Base-by-base conservation (phyloP, 345 rosid genomes). In the Mercurialis annua region DNA sequence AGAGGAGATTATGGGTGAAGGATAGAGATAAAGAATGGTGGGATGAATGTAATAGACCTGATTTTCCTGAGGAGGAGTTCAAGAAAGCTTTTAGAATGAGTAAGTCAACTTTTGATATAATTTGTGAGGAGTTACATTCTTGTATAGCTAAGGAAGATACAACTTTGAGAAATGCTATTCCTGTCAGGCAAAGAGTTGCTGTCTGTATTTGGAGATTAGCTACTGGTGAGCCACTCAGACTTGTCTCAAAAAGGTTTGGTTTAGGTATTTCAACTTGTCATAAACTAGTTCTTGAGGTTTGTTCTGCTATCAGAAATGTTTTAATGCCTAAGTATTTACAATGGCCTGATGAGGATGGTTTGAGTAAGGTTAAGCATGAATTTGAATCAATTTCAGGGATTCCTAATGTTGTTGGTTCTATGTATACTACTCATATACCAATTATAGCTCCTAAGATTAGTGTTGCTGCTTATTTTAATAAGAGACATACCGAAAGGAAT, bases 131-230 rank as follows among this genome's bases (percentile, higher is more conserved):
- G 75, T 77, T 92, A 17, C 88, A 83, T 64, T 85, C 98, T 0
- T 89, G 70, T 27, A 88, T 90, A 30, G 96, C 92, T 1, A 92
- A 92, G 64, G 98, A 92, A 73, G 97, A 92, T 71, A 93, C 98
- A 2, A 81, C 96, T 10, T 64, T 93, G 40, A 73, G 98, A 18
- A 86, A 75, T 77, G 98, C 98, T 2, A 90, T 93, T 63, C 98
- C 98, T 1, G 98, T 90, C 53, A 74, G 86, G 69, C 98, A 93
- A 57, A 78, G 98, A 52, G 97, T 93, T 26, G 98, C 98, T 15
- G 98, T 90, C 24, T 93, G 98, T 34, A 72, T 93, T 36, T 93
- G 97, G 97, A 75, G 98, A 71, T 64, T 93, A 57, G 96, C 92
- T 3, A 90, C 96, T 0, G 92, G 96, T 0, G 96, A 87, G 65